These are phyloP conservation scores for Vitis rotundifolia DNA, from an alignment of 164 flowering plant species.

Conservation along the genomic window DNA sequence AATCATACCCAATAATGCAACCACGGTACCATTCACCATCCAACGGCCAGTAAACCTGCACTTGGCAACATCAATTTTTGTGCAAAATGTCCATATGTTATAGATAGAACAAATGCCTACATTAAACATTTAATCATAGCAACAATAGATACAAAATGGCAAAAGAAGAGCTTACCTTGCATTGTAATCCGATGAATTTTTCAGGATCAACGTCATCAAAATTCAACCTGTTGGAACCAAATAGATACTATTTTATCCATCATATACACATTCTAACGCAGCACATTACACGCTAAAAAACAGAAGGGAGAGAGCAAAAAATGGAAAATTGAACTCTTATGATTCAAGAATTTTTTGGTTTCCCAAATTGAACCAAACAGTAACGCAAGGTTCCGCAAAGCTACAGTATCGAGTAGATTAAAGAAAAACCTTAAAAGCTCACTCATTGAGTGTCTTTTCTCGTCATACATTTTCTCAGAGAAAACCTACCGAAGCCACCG, in stretches of 20 bases:
- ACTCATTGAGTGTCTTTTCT: neutral
- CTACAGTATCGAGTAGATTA: neutral
- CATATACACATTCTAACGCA: neutral
- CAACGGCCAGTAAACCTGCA: slow-evolving; percentile 91
- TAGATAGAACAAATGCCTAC: no score
- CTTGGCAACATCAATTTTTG: neutral
- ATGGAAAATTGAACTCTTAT: neutral
- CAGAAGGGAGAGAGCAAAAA: neutral
- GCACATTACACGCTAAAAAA: neutral
- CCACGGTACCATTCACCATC: slow-evolving; percentile 85
- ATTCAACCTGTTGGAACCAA: slow-evolving; percentile 51
- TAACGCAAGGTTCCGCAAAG: neutral
- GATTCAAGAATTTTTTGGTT: no score
- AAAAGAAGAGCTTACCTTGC: slow-evolving; percentile 62
- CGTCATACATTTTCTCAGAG: neutral
- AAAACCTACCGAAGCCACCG: slow-evolving; percentile 74
- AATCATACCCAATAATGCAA: slow-evolving; percentile 43
- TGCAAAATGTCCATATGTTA: neutral
- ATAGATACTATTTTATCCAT: neutral
- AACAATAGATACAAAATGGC: neutral
- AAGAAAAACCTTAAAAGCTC: neutral
- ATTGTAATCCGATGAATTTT: slow-evolving; percentile 58
- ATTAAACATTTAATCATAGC: neutral
- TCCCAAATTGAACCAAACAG: neutral
- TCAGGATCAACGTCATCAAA: slow-evolving; percentile 64